A percentile compares a stretch with the other conserved stretches of the same genome.
Evolutionary conservation across 768 basidiomycete genomes (phyloP).

Genomic region (Boletus vermiculosoides): DNA sequence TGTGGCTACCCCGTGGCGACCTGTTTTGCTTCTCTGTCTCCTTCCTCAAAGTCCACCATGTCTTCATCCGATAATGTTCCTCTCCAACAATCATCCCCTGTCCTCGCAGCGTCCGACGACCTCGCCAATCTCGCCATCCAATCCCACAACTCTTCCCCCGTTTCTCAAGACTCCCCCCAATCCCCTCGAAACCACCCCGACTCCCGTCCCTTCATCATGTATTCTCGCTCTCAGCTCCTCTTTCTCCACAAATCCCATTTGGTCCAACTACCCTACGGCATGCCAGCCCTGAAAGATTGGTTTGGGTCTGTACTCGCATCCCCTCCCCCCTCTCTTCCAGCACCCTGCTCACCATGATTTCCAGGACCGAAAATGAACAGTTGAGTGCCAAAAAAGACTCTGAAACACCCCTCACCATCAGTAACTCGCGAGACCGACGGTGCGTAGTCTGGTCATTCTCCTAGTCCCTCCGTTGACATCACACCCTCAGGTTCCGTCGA

Average conservation of each 20-base stretch:
- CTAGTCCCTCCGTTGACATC: constrained; percentile 5
- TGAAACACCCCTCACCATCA: constrained; percentile 51
- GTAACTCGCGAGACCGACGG: constrained; percentile 67
- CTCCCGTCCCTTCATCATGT: constrained; percentile 54
- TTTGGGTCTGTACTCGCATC: constrained; percentile 63
- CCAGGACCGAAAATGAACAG: constrained; percentile 48
- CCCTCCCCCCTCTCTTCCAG: constrained; percentile 10
- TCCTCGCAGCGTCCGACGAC: constrained; percentile 32
- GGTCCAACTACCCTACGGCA: constrained; percentile 64
- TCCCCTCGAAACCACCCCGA: constrained; percentile 22
- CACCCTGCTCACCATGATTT: constrained; percentile 21
- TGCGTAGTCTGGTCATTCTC: constrained; percentile 28
- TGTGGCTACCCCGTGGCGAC: constrained; percentile 12
- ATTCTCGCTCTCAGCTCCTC: constrained; percentile 69
- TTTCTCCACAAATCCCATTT: constrained; percentile 71
- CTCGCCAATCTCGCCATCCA: constrained; percentile 36
- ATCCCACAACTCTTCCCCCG: constrained; percentile 6
- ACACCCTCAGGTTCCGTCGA: constrained; percentile 59
- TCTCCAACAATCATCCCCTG: constrained; percentile 13
- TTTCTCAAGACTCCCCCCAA: constrained; percentile 7
- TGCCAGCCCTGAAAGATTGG: constrained; percentile 85
- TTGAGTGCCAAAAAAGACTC: constrained; percentile 55
- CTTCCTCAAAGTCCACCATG: constrained; percentile 32
- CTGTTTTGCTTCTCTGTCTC: constrained; percentile 19
- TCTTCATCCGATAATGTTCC: constrained; percentile 28